Evolutionary conservation across 1,284 basidiomycete genomes (phyloP).

Genomic region (Ceratobasidium sp.): DNA sequence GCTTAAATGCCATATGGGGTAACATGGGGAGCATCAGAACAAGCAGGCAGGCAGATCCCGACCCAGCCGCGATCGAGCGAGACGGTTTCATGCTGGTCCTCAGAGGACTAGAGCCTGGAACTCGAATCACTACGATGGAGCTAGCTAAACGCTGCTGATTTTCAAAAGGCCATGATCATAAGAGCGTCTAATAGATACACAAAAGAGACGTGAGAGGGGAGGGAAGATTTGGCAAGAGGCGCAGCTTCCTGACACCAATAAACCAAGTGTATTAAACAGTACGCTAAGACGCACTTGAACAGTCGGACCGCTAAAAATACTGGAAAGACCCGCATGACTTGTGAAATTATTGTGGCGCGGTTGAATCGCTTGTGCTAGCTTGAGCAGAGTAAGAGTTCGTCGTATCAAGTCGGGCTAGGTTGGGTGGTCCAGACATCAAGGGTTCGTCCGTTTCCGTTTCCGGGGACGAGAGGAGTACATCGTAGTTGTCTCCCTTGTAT

Average conservation of each 20-base stretch:
- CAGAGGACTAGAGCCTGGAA: background rate
- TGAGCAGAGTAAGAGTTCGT: slow-evolving; percentile 15
- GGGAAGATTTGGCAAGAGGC: slow-evolving; percentile 9
- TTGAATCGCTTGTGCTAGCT: background rate
- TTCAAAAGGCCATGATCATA: slow-evolving; percentile 20
- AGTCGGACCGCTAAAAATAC: slow-evolving; percentile 1
- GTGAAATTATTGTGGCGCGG: background rate
- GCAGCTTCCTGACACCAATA: slow-evolving; percentile 8
- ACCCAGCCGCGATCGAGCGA: background rate
- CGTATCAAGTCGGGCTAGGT: slow-evolving; percentile 37
- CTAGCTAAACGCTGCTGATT: background rate
- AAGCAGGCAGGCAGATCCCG: background rate
- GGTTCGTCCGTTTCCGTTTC: slow-evolving; percentile 42
- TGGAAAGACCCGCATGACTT: background rate
- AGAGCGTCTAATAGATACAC: slow-evolving; percentile 45
- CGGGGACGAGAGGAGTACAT: slow-evolving; percentile 28
- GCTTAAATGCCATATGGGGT: background rate
- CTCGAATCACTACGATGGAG: background rate
- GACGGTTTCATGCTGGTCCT: background rate
- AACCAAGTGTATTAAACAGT: background rate
- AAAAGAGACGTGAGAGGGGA: background rate
- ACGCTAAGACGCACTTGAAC: background rate
- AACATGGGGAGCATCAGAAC: background rate
- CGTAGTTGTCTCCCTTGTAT: slow-evolving; percentile 27
- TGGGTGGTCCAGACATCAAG: slow-evolving; percentile 32